Percentiles rank a stretch among this genome's conserved stretches.
These are phyloP conservation scores for Euphrasia confusa DNA, from an alignment of 257 asterid species.

Conservation along the genomic window DNA sequence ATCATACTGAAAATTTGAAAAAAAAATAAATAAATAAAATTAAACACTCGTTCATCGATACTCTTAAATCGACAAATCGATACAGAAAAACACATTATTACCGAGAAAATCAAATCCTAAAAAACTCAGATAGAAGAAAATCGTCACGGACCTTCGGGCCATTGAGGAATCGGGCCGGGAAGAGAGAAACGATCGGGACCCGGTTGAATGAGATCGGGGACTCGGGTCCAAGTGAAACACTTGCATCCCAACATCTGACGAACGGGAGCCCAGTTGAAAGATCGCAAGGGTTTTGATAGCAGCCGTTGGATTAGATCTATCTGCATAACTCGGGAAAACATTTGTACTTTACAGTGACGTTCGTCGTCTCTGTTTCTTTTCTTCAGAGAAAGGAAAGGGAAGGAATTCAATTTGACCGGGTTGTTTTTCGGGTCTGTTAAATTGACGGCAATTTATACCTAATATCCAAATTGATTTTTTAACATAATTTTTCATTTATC, in stretches of 20 bases:
- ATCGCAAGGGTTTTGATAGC: slow-evolving; percentile 18
- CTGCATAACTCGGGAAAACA: slow-evolving; percentile 16
- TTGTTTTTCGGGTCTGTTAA: too few species aligned
- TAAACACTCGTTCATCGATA: too few species aligned
- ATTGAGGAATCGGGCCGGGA: slow-evolving; percentile 72
- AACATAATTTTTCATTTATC: too few species aligned
- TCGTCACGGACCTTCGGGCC: slow-evolving; percentile 59
- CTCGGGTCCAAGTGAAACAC: slow-evolving; percentile 54
- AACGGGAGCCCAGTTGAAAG: slow-evolving; percentile 17
- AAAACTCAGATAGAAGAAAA: not conserved
- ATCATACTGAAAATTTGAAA: too few species aligned
- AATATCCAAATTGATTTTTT: too few species aligned
- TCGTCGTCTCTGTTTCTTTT: slow-evolving; percentile 22
- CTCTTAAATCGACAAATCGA: not conserved
- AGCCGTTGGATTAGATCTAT: not conserved
- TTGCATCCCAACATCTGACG: slow-evolving; percentile 47
- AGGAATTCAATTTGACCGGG: too few species aligned
- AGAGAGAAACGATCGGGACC: slow-evolving; percentile 47
- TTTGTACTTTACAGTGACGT: not conserved
- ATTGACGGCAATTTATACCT: too few species aligned
- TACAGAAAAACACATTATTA: not conserved
- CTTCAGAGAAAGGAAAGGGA: too few species aligned
- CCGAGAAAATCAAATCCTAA: not conserved
- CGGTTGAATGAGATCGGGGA: slow-evolving; percentile 33
- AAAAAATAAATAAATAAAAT: too few species aligned